Percentiles rank a stretch among this genome's conserved stretches.
These are phyloP conservation scores for Fusarium nisikadoi DNA, from an alignment of 2,329 filamentous ascomycete species.

Conservation along the genomic window DNA sequence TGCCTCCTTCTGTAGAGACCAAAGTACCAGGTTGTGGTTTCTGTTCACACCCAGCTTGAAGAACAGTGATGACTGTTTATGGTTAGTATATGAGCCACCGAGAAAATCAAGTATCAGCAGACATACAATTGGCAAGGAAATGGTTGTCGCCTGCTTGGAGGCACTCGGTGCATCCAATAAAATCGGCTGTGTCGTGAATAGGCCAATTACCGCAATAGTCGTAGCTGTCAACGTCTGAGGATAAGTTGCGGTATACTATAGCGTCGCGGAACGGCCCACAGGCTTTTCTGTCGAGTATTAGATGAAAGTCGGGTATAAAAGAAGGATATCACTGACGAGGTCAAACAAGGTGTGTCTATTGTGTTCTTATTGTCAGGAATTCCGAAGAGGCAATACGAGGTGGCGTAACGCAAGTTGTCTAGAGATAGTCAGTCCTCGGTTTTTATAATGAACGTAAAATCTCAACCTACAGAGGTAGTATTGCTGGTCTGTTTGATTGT, in stretches of 20 bases:
- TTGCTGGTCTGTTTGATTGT: conserved; percentile 62
- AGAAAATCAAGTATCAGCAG: neutral
- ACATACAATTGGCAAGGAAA: conserved; percentile 65
- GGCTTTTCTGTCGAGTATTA: conserved; percentile 55
- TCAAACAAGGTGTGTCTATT: conserved; percentile 61
- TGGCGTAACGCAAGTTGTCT: conserved; percentile 69
- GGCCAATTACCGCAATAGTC: conserved; percentile 66
- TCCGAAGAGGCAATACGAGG: conserved; percentile 66
- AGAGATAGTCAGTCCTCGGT: neutral
- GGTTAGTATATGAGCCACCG: conserved; percentile 33
- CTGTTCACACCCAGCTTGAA: conserved; percentile 62
- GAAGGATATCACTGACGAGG: conserved; percentile 52
- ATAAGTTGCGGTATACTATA: conserved; percentile 62
- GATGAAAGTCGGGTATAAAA: neutral
- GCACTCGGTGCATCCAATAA: conserved; percentile 58
- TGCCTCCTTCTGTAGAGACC: conserved; percentile 61
- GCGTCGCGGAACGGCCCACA: conserved; percentile 61
- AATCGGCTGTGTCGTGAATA: conserved; percentile 50
- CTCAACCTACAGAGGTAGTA: conserved; percentile 63
- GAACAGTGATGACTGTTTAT: conserved; percentile 56
- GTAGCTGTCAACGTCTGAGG: conserved; percentile 56
- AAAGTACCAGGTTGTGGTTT: conserved; percentile 58
- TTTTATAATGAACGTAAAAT: neutral
- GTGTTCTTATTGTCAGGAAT: conserved; percentile 57
- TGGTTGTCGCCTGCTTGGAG: conserved; percentile 51